Conservation (phyloP, 768 basidiomycete species). For the Auriscalpium vulgare region DNA sequence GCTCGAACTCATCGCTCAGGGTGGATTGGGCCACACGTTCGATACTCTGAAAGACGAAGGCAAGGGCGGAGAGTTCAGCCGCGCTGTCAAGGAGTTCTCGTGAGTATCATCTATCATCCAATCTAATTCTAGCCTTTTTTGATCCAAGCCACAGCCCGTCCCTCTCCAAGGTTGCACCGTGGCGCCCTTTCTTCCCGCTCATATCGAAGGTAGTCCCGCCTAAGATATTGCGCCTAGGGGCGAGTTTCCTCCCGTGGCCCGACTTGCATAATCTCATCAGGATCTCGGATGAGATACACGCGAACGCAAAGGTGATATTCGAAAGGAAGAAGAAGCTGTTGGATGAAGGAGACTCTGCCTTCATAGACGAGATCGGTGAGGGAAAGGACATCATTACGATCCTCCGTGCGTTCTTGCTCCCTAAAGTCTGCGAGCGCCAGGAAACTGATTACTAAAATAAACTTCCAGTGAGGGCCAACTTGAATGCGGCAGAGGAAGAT, state of each 20-base stretch:
- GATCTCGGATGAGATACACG: background rate
- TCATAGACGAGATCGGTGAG: slow-evolving; percentile 16
- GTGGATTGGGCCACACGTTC: background rate
- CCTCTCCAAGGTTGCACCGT: background rate
- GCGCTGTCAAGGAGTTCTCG: background rate
- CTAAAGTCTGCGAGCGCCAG: background rate
- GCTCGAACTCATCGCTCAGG: background rate
- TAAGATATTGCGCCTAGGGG: background rate
- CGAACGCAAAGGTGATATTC: background rate
- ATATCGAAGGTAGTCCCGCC: background rate
- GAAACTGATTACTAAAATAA: background rate
- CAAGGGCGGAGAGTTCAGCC: background rate
- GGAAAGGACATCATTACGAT: slow-evolving; percentile 25
- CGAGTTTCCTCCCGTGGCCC: background rate
- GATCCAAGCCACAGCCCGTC: background rate
- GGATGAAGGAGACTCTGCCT: slow-evolving; percentile 12
- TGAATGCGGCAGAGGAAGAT: slow-evolving; percentile 14
- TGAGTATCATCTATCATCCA: background rate
- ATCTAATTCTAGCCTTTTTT: background rate
- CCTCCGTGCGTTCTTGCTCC: slow-evolving; percentile 12
- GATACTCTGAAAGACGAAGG: background rate
- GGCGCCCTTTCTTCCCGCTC: background rate
- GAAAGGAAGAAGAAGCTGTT: slow-evolving; percentile 1
- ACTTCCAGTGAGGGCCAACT: slow-evolving; percentile 18
- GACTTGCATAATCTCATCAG: background rate